Evolutionary conservation across 2,329 filamentous ascomycete genomes (phyloP).

Genomic region (Colletotrichum plurivorum): DNA sequence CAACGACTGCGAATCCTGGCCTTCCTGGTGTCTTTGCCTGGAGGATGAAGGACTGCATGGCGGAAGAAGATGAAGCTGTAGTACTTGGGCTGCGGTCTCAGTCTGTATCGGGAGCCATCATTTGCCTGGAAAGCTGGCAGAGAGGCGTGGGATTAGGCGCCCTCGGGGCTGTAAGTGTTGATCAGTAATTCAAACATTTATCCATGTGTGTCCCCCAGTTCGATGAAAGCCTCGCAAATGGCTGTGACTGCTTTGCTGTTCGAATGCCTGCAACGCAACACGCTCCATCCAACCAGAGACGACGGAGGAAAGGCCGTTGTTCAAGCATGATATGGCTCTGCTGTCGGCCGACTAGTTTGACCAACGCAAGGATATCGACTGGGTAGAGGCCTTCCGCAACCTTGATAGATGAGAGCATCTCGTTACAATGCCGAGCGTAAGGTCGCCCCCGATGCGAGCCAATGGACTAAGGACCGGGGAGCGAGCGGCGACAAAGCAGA

Average conservation of each 20-base stretch:
- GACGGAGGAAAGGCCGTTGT: not conserved
- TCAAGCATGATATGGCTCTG: not conserved
- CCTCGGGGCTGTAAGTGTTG: slow-evolving; percentile 1
- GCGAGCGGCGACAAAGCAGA: not conserved
- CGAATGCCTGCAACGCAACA: not conserved
- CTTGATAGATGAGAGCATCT: not conserved
- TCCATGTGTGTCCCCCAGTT: not conserved
- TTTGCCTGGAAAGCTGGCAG: not conserved
- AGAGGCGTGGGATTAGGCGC: not conserved
- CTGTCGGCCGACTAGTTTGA: not conserved
- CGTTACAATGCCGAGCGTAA: not conserved
- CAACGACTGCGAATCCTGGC: not conserved
- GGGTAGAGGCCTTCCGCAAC: no score
- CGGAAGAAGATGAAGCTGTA: not conserved
- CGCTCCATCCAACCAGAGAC: not conserved
- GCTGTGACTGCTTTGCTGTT: not conserved
- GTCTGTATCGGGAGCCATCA: not conserved
- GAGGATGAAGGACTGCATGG: not conserved
- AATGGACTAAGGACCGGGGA: not conserved
- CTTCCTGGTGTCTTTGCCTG: not conserved
- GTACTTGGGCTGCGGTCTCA: not conserved
- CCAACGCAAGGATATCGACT: not conserved
- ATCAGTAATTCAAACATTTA: slow-evolving; percentile 8
- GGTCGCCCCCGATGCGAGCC: not conserved
- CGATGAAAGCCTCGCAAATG: not conserved